Evolutionary conservation across 371 early-diverging fungal species (phyloP), one percentile per base, ranked within the genome.

Genomic region (Sporodiniella umbellata): DNA sequence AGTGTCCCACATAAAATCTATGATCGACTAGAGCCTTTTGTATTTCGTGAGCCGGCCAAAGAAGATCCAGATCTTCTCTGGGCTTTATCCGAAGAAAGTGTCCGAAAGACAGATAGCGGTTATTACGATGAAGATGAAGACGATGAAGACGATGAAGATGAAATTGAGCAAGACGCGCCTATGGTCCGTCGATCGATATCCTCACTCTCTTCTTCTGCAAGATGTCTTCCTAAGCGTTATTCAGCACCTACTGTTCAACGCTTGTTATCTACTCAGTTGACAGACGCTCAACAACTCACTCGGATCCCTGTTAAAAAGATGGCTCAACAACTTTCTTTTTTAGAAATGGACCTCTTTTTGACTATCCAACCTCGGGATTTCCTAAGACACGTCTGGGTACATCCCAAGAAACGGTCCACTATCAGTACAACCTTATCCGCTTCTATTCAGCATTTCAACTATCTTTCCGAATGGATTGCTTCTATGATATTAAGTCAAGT

Each of bases 281-380:
- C 17, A 26, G 40, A 28, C 10, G 10, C 38, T 0, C n/a, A n/a
- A n/a, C n/a, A n/a, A n/a, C 4, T 53, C 11, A 38, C 4, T 4
- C 12, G 39, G 15, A 22, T 46, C 11, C n/a, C 75, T 6, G 66
- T 70, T 4, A 48, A 54, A 26, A 72, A 63, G 8, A 50, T 87
- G 30, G 87, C 87, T 1, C 73, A 78, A 14, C 87, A 87, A 44
- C 53, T 87, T 40, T 82, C 84, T 1, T 72, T 75, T 56, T 67
- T 85, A 18, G 87, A 85, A 47, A 63, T 66, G 30, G 49, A 58
- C 12, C 8, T 87, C 22, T 83, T 85, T 58, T 18, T 33, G 21
- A 48, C 31, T 19, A 53, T 58, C 42, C 42, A 80, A 69, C 66
- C 82, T 6, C 67, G 80, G 39, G 80, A 81, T 25, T 75, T 79